phyloP scores from a whole-genome alignment of 495 filamentous ascomycete species.

The Aspergillus carlsbadensis region DNA sequence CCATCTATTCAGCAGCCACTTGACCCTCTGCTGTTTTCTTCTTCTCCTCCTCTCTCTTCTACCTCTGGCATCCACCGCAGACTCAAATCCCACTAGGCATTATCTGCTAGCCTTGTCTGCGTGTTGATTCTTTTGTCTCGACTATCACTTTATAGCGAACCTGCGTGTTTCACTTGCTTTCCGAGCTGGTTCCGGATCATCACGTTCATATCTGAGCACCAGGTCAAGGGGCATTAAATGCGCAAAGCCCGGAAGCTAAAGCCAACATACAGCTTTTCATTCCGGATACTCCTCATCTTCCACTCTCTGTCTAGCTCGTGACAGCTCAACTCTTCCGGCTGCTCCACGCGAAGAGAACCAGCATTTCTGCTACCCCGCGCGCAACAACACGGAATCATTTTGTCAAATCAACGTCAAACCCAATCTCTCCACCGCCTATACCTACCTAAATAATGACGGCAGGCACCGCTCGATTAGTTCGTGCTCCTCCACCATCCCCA shows the following conservation, averaged over 20 bases:
- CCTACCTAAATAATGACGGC: slow-evolving; percentile 3
- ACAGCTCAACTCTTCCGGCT: neutral
- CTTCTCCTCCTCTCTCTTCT: neutral
- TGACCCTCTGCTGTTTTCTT: neutral
- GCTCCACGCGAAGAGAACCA: neutral
- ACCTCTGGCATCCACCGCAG: neutral
- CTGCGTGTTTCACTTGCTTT: slow-evolving; percentile 14
- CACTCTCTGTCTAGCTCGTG: neutral
- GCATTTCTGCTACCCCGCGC: too few species aligned
- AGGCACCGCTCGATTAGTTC: slow-evolving; percentile 15
- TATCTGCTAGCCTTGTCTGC: neutral
- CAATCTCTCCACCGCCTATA: neutral
- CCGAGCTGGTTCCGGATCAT: neutral
- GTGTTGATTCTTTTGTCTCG: slow-evolving; percentile 7
- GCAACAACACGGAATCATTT: too few species aligned
- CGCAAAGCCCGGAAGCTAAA: neutral
- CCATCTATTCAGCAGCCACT: neutral
- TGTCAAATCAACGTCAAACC: neutral
- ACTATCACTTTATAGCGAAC: neutral
- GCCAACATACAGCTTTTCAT: neutral
- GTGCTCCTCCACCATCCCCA: slow-evolving; percentile 26
- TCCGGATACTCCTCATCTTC: neutral
- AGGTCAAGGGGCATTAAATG: neutral
- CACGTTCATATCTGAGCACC: neutral
- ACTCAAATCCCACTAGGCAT: neutral